Percentiles rank a stretch among this genome's conserved stretches.
These are phyloP conservation scores for Ascochyta clinopodiicola DNA, from an alignment of 2,329 filamentous ascomycete species.

Conservation along the genomic window DNA sequence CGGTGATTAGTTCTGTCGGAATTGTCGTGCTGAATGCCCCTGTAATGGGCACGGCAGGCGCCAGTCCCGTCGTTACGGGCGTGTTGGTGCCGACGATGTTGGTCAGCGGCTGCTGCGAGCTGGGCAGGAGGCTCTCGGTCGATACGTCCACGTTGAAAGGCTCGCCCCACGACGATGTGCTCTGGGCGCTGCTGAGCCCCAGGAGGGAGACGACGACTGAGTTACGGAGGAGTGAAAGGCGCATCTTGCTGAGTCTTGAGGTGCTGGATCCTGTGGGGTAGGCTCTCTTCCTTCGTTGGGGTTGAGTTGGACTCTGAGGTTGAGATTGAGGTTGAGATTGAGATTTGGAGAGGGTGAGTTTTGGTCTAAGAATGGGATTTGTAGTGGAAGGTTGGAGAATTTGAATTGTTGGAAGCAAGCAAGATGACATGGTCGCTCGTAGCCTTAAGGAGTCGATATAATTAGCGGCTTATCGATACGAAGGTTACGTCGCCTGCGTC, in stretches of 20 bases:
- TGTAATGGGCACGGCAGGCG: background rate
- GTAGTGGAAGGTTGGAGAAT: conserved; percentile 8
- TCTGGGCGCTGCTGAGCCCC: conserved; percentile 16
- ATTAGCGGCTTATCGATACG: conserved; percentile 8
- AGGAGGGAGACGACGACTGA: conserved; percentile 23
- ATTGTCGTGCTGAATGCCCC: conserved; percentile 5
- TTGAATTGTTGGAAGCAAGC: conserved; percentile 8
- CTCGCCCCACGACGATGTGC: conserved; percentile 18
- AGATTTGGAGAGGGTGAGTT: background rate
- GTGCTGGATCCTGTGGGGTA: background rate
- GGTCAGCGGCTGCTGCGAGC: conserved; percentile 7
- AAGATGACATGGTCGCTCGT: conserved; percentile 6
- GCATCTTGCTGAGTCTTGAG: conserved; percentile 18
- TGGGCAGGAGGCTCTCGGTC: conserved; percentile 14
- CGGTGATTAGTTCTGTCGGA: background rate
- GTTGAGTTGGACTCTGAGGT: background rate
- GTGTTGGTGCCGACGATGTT: conserved; percentile 5
- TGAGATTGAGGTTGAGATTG: background rate
- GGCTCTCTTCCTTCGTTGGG: background rate
- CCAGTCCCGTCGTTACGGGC: background rate
- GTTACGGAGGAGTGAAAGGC: conserved; percentile 8
- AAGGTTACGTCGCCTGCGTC: conserved; percentile 4
- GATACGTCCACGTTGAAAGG: conserved; percentile 23
- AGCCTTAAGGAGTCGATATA: background rate
- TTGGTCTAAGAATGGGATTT: conserved; percentile 5